Evolutionary conservation across 2,329 filamentous ascomycete genomes (phyloP).

Genomic region (Cladosporium velox): DNA sequence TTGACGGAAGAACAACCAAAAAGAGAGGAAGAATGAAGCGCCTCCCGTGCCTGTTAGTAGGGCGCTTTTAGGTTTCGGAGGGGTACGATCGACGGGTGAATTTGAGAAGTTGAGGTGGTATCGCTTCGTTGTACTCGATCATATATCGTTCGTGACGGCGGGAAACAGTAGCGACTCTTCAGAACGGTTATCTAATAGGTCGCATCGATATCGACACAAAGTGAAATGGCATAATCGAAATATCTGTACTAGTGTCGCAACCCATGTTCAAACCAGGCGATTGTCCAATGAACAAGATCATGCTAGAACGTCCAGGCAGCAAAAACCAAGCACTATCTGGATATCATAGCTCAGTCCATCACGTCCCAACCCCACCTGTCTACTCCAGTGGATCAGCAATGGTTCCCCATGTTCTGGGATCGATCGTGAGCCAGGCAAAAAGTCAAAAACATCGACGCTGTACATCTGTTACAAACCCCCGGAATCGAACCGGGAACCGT

Average conservation of each 20-base stretch:
- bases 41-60: not conserved
- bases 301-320: not conserved
- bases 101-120: not conserved
- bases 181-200: not conserved
- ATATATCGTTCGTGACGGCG: not conserved
- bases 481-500: constrained; percentile 9
- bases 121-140: not conserved
- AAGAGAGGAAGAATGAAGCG: not conserved
- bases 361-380: not conserved
- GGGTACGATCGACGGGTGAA: not conserved
- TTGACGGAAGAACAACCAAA: not conserved
- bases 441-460: not conserved
- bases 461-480: constrained; percentile 10
- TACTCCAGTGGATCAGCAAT: not conserved
- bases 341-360: not conserved
- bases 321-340: not conserved
- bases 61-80: not conserved
- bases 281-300: not conserved
- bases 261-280: not conserved
- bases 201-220: not conserved
- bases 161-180: not conserved
- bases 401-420: too few relatives aligned
- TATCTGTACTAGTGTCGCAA: not conserved
- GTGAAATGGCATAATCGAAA: not conserved
- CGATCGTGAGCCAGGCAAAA: not conserved